Base-by-base conservation (phyloP, 805 yeast genomes). In the Zygosaccharomyces pseudorouxii region DNA sequence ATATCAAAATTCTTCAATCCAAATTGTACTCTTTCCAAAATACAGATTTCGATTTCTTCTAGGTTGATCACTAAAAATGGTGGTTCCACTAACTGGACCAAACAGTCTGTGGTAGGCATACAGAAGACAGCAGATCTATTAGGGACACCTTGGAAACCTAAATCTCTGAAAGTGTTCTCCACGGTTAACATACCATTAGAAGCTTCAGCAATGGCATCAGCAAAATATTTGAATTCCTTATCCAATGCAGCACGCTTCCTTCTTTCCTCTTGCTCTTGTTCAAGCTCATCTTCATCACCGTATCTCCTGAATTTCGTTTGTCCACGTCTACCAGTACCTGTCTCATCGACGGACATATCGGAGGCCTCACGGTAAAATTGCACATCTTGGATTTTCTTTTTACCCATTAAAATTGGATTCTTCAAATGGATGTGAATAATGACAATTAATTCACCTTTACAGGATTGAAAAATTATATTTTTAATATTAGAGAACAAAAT, bases 241-340 rank as follows among this genome's bases (percentile, higher is more conserved):
- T 93, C 97, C 60, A 93, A 78, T 33, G 88, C 79, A 20, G 87
- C 86, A 60, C 95, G 86, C 70, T 97, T 80, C 69, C 92, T 79
- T 72, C 97, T 83, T 71, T 93, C 99, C 68, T 93, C 98, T 71
- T 92, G 97, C 72, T 93, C 99, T 70, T 92, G 97, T 70, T 93
- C 98, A 55, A 93, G 75, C 71, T 93, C 99, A 68, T 93, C 99
- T 68, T 93, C 99, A 67, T 93, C 99, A 41, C 99, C 99, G 65
- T 93, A 93, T 62, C 93, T 72, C 65, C 93, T 74, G 56, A 79
- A 79, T 56, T 84, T 75, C 52, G 57, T 61, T 68, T 84, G 84
- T 55, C 78, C 79, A 68, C 97, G 82, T 71, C 88, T 84, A 53
- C 96, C 84, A 52, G 89, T 90, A 55, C 97, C 96, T 16, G 99